Conservation (phyloP, 1,284 basidiomycete species). For the Stygiomarasmius scandens region DNA sequence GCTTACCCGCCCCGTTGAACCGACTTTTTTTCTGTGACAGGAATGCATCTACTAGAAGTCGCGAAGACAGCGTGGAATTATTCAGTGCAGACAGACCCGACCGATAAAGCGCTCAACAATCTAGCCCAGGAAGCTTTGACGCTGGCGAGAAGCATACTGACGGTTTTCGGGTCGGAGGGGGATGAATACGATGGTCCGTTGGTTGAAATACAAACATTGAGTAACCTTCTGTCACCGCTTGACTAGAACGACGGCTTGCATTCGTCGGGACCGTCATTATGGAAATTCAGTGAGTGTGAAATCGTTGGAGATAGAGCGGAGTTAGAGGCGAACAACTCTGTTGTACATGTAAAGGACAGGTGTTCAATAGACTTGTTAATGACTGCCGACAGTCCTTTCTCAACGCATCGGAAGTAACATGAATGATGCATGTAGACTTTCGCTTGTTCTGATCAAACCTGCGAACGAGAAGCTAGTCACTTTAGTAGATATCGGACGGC, state of each 20-base stretch:
- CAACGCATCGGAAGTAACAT: too few relatives aligned
- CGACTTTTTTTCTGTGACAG: slow-evolving; percentile 35
- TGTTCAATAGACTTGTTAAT: background rate
- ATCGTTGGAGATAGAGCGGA: background rate
- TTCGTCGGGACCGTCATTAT: background rate
- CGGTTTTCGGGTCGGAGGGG: slow-evolving; percentile 42
- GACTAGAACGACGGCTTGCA: background rate
- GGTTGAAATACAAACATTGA: slow-evolving; percentile 38
- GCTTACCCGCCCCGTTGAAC: slow-evolving; percentile 3
- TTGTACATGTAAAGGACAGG: background rate
- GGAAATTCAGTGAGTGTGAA: background rate
- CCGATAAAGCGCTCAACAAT: slow-evolving; percentile 13
- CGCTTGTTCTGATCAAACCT: too few relatives aligned
- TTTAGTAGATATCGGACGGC: too few relatives aligned
- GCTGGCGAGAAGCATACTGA: slow-evolving; percentile 3
- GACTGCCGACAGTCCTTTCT: too few relatives aligned
- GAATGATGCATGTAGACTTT: too few relatives aligned
- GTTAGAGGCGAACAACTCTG: background rate
- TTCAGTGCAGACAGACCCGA: slow-evolving; percentile 24
- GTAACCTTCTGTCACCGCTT: slow-evolving; percentile 22
- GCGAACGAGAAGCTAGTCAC: too few relatives aligned
- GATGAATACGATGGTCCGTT: slow-evolving; percentile 44
- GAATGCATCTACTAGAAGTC: slow-evolving; percentile 73
- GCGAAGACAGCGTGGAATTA: slow-evolving; percentile 77
- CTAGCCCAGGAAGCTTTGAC: background rate